Conservation (phyloP, 441 rosid genomes). For the Hura crepitans region DNA sequence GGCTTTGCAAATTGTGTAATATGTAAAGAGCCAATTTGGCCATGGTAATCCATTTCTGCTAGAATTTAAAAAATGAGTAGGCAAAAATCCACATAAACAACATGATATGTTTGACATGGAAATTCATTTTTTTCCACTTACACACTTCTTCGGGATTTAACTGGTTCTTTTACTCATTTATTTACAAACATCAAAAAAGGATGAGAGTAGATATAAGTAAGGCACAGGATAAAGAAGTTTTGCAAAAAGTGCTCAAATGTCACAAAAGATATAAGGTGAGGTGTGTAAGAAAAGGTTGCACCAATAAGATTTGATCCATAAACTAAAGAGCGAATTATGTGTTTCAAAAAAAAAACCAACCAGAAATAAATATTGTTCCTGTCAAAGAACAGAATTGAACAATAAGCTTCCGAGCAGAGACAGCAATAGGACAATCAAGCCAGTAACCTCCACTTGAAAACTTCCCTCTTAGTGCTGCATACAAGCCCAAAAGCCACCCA, state of each 20-base stretch:
- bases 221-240: no score
- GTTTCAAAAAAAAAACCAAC: constrained; percentile 37
- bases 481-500: constrained; percentile 74
- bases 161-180: neutral
- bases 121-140: neutral
- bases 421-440: constrained; percentile 92
- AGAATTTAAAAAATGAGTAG: neutral
- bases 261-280: neutral
- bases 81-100: neutral
- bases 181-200: neutral
- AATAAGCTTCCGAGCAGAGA: constrained; percentile 90
- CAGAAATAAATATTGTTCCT: constrained; percentile 69
- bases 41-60: constrained; percentile 5
- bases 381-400: constrained; percentile 88
- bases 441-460: constrained; percentile 66
- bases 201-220: no score
- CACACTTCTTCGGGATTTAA: neutral
- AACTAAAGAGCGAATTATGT: neutral
- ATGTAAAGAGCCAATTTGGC: neutral
- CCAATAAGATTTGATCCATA: neutral
- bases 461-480: constrained; percentile 76
- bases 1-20: neutral
- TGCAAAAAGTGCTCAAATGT: neutral
- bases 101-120: neutral
- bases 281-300: neutral